Evolutionary conservation across 306 rosid species (phyloP), one percentile per base, ranked within the genome.

Genomic region (Crotalaria pallida): DNA sequence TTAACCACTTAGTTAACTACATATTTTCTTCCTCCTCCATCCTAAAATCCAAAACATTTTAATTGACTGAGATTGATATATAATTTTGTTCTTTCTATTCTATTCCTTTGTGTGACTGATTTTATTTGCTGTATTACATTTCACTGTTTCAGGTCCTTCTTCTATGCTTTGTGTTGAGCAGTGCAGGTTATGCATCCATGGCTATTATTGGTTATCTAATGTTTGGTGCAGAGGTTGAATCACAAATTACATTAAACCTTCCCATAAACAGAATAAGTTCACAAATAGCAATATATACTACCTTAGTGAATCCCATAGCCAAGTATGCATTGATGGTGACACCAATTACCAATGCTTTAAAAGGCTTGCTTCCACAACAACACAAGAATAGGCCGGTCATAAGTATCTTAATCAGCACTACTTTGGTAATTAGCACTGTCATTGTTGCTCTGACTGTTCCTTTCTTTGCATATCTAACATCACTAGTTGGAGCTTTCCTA

Each of bases 311-410:
- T 58, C 97, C 97, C 11, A 76, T 91, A 34, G 77, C 93, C 64
- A 91, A 88, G 81, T 91, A 87, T 68, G 93, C 89, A 31, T 78
- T 91, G 72, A 87, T 88, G 89, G 79, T 89, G 0, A 83, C 83
- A 2, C 97, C 97, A 26, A 69, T 87, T 4, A 73, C 79, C 12
- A 82, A 73, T 55, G 88, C 88, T 7, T 23, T 77, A 1, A 84
- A 91, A 76, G 77, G 18, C 0, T 57, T 84, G 13, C 29, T 84
- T 50, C 79, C 84, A 44, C 38, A 65, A 16, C 41, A 51, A 10
- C 19, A 48, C 74, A 85, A 73, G 74, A 87, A 71, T 13, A 80
- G 67, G 50, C 3, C n/a, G n/a, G n/a, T 77, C 40, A 77, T 59
- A 1, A 64, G 68, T 22, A n/a, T 80, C 27, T 12, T 78, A 2